phyloP scores from a whole-genome alignment of 2,329 filamentous ascomycete genomes.

The Fusarium liriodendri region DNA sequence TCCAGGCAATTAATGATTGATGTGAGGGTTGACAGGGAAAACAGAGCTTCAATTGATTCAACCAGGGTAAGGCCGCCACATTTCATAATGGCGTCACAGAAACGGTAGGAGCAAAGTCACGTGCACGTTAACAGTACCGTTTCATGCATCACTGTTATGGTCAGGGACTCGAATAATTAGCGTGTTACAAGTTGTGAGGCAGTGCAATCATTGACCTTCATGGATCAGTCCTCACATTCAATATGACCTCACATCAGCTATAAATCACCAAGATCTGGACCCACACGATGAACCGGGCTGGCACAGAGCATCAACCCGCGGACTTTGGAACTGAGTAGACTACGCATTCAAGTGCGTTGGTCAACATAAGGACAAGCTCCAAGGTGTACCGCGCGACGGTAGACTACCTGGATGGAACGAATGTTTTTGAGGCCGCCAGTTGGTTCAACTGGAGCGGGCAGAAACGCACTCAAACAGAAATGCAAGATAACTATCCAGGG shows the following conservation, averaged over 20 bases:
- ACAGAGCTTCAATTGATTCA: not conserved
- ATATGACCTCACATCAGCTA: not conserved
- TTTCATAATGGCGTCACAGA: conserved; percentile 4
- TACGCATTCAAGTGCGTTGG: no score
- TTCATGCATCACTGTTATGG: not conserved
- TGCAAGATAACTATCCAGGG: no score
- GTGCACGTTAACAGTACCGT: not conserved
- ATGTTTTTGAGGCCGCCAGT: no score
- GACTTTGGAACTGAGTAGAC: no score
- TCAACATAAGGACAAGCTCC: no score
- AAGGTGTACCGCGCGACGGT: no score
- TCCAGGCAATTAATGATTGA: not conserved
- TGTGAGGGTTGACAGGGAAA: not conserved
- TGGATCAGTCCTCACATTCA: not conserved
- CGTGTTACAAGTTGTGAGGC: not conserved
- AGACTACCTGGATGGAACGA: no score
- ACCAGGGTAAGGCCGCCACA: conserved; percentile 21
- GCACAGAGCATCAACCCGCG: no score
- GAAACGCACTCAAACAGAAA: no score
- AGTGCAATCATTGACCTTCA: not conserved
- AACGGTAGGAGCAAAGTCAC: conserved; percentile 10
- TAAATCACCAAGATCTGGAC: not conserved
- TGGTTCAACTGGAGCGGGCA: no score
- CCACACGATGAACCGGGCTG: no score
- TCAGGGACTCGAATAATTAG: not conserved